Conservation (phyloP, 2,329 filamentous ascomycete species). For the Parafenestella ontariensis region DNA sequence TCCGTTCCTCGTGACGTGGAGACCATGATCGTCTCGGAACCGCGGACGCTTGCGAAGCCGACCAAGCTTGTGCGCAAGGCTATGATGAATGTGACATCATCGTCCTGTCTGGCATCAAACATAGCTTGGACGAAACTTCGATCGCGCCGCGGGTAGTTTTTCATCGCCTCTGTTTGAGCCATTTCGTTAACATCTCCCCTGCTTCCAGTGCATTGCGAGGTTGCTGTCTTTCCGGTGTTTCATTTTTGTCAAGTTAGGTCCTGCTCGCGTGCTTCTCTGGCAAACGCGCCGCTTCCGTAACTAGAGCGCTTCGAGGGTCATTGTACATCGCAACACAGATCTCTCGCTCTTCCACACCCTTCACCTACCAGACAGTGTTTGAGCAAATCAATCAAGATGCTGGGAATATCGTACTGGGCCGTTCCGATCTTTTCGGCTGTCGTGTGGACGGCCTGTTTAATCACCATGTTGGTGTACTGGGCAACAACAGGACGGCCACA, state of each 20-base stretch:
- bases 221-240: constrained; percentile 2
- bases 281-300: constrained; percentile 8
- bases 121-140: constrained; percentile 13
- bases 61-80: constrained; percentile 8
- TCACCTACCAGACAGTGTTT: neutral
- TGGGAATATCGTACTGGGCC: constrained; percentile 61
- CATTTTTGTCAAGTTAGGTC: neutral
- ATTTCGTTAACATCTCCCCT: constrained; percentile 4
- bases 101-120: constrained; percentile 9
- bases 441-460: constrained; percentile 64
- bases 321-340: neutral
- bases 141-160: neutral
- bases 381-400: constrained; percentile 29
- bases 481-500: constrained; percentile 61
- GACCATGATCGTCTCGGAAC: constrained; percentile 3
- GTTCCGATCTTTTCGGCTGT: constrained; percentile 72
- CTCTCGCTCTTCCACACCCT: neutral
- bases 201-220: constrained; percentile 2
- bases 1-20: constrained; percentile 13
- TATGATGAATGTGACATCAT: constrained; percentile 18
- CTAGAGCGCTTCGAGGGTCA: constrained; percentile 1
- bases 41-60: constrained; percentile 16
- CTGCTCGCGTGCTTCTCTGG: constrained; percentile 8
- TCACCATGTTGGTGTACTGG: constrained; percentile 77
- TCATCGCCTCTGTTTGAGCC: constrained; percentile 6